Evolutionary conservation across 768 basidiomycete species (phyloP).

Genomic region (Phlegmacium glaucopus): DNA sequence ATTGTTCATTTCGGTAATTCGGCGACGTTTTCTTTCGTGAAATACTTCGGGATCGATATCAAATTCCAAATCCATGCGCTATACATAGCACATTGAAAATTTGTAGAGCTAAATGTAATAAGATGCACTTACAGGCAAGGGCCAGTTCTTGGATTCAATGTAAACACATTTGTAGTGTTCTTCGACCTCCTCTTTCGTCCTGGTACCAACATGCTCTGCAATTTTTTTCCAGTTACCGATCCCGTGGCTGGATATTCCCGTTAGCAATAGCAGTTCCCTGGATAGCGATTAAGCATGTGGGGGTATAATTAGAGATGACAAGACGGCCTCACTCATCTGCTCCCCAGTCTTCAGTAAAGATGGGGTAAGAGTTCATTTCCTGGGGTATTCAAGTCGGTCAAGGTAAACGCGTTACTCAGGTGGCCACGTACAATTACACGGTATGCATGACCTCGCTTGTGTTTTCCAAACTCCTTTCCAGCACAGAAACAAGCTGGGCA

Average conservation of each 20-base stretch:
- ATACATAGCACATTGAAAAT: conserved; percentile 6
- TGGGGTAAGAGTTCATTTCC: conserved; percentile 97
- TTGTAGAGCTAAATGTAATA: background rate
- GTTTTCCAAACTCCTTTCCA: conserved; percentile 84
- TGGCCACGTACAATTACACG: conserved; percentile 73
- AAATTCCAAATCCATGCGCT: conserved; percentile 61
- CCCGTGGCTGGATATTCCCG: conserved; percentile 84
- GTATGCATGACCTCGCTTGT: conserved; percentile 86
- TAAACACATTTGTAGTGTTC: conserved; percentile 84
- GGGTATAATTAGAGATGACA: background rate
- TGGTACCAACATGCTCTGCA: conserved; percentile 90
- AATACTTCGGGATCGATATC: conserved; percentile 78
- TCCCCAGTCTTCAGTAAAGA: conserved; percentile 94
- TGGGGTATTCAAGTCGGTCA: conserved; percentile 25
- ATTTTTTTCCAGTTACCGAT: conserved; percentile 97
- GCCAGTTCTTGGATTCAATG: conserved; percentile 75
- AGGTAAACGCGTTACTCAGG: conserved; percentile 2
- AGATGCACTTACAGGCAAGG: conserved; percentile 61
- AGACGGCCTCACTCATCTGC: conserved; percentile 80
- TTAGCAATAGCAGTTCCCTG: conserved; percentile 86
- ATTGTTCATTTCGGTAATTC: conserved; percentile 79
- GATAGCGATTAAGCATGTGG: conserved; percentile 1
- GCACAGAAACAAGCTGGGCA: conserved; percentile 91
- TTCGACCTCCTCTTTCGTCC: conserved; percentile 92
- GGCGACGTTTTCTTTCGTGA: conserved; percentile 82